A percentile compares a stretch with the other conserved stretches of the same genome.
These are phyloP conservation scores for Arthrobotrys sphaeroides DNA, from an alignment of 2,329 filamentous ascomycete species.

Conservation along the genomic window DNA sequence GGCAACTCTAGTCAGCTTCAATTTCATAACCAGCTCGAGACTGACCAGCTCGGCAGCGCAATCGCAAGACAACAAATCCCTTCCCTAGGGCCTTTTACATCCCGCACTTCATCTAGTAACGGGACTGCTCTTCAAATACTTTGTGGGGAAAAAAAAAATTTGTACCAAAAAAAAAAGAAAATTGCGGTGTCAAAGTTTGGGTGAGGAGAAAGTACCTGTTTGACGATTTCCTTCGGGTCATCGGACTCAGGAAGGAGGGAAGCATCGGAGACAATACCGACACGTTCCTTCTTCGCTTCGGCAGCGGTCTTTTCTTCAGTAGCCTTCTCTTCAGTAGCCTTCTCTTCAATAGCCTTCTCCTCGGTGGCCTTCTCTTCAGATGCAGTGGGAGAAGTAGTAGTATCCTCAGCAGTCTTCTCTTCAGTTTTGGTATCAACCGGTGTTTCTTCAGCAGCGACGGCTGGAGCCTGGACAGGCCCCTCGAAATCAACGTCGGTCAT, in stretches of 20 bases:
- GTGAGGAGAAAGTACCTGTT: slow-evolving; percentile 70
- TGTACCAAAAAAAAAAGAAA: no score
- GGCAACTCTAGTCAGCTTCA: slow-evolving; percentile 2
- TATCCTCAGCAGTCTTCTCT: slow-evolving; percentile 51
- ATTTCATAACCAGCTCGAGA: no score
- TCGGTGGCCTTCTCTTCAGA: slow-evolving; percentile 9
- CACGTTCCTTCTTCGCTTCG: slow-evolving; percentile 64
- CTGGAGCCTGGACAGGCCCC: slow-evolving; percentile 13
- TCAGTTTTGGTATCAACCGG: slow-evolving; percentile 31
- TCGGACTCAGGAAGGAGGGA: slow-evolving; percentile 74
- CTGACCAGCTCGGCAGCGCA: slow-evolving; percentile 37
- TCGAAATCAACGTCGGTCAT: slow-evolving; percentile 41
- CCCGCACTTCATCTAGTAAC: no score
- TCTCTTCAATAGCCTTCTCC: slow-evolving; percentile 16
- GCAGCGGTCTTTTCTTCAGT: slow-evolving; percentile 37
- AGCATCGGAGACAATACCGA: slow-evolving; percentile 73
- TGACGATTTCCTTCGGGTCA: slow-evolving; percentile 82
- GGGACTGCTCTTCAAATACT: no score
- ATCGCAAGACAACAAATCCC: background rate
- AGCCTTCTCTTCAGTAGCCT: slow-evolving; percentile 36
- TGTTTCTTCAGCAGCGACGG: background rate
- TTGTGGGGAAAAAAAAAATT: no score
- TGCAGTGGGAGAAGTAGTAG: no score
- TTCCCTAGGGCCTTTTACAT: no score
- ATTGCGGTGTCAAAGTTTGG: no score